Conservation (phyloP, 192 early-diverging fungal genomes). For the Linnemannia hyalina region DNA sequence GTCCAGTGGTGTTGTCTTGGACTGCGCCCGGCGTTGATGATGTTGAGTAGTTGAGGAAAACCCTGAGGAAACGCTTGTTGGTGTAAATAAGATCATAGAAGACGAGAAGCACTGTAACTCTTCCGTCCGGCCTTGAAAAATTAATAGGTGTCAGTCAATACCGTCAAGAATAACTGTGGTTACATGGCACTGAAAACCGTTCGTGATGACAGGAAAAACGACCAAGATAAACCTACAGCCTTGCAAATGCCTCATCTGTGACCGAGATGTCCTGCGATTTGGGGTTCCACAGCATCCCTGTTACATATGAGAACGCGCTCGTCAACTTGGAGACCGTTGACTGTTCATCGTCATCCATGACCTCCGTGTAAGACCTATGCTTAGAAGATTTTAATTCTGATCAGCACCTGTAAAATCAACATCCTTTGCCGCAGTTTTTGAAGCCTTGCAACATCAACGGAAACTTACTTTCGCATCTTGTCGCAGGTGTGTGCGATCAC, state of each 20-base stretch:
- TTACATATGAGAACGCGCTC: constrained; percentile 58
- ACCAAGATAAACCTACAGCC: constrained; percentile 38
- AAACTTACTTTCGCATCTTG: constrained; percentile 40
- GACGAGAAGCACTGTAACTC: constrained; percentile 56
- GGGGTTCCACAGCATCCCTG: constrained; percentile 57
- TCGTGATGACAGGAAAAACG: background rate
- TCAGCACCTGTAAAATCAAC: background rate
- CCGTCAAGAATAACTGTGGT: background rate
- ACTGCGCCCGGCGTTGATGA: background rate
- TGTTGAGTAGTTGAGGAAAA: constrained; percentile 37
- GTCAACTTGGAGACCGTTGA: constrained; percentile 54
- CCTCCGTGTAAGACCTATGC: constrained; percentile 50
- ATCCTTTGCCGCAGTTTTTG: background rate
- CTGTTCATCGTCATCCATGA: constrained; percentile 63
- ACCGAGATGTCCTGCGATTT: constrained; percentile 44
- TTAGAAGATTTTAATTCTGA: background rate
- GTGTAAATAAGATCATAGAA: constrained; percentile 65
- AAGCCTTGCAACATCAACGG: background rate
- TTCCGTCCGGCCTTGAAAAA: constrained; percentile 57
- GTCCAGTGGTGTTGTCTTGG: background rate
- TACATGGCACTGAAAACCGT: no score
- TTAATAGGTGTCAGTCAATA: background rate
- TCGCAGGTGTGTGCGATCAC: constrained; percentile 30
- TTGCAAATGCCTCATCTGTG: constrained; percentile 53
- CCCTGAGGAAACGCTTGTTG: constrained; percentile 54